These are phyloP conservation scores for Ceratobasidium sp. DNA, from an alignment of 1,284 basidiomycete genomes.

Conservation along the genomic window DNA sequence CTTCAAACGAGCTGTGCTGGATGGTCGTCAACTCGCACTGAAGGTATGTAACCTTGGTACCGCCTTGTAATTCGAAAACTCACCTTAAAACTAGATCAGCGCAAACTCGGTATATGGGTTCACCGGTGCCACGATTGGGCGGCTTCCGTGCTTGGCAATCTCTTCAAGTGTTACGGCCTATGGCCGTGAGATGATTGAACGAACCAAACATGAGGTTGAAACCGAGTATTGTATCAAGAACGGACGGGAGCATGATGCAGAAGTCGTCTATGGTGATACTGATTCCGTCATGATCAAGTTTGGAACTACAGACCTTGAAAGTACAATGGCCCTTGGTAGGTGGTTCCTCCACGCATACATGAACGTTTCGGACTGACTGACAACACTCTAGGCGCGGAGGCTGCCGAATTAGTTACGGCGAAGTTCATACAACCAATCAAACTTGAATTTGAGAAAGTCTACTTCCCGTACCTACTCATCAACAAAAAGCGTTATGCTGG, in stretches of 20 bases:
- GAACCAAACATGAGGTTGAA: slow-evolving; percentile 91
- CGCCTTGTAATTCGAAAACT: slow-evolving; percentile 10
- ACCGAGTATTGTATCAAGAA: slow-evolving; percentile 83
- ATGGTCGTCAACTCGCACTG: slow-evolving; percentile 90
- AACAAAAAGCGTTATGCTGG: slow-evolving; percentile 97
- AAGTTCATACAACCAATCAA: slow-evolving; percentile 96
- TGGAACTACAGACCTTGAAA: slow-evolving; percentile 80
- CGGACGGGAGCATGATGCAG: slow-evolving; percentile 82
- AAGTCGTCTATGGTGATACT: slow-evolving; percentile 95
- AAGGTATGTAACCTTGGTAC: slow-evolving; percentile 62
- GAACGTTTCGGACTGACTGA: background rate
- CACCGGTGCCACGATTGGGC: slow-evolving; percentile 93
- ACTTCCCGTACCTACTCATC: slow-evolving; percentile 94
- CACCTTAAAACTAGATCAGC: slow-evolving; percentile 68
- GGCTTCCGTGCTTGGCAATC: slow-evolving; percentile 89
- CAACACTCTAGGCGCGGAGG: slow-evolving; percentile 81
- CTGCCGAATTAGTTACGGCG: slow-evolving; percentile 87
- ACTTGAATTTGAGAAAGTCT: slow-evolving; percentile 97
- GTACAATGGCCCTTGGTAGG: slow-evolving; percentile 86
- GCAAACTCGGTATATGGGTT: slow-evolving; percentile 98
- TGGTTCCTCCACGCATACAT: slow-evolving; percentile 33
- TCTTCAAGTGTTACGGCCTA: slow-evolving; percentile 92
- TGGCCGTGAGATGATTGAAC: slow-evolving; percentile 96
- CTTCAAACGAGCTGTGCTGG: slow-evolving; percentile 91
- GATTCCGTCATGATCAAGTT: slow-evolving; percentile 98